Conservation (phyloP, 1,139 yeast genomes). For the Groenewaldozyma auringiensis region DNA sequence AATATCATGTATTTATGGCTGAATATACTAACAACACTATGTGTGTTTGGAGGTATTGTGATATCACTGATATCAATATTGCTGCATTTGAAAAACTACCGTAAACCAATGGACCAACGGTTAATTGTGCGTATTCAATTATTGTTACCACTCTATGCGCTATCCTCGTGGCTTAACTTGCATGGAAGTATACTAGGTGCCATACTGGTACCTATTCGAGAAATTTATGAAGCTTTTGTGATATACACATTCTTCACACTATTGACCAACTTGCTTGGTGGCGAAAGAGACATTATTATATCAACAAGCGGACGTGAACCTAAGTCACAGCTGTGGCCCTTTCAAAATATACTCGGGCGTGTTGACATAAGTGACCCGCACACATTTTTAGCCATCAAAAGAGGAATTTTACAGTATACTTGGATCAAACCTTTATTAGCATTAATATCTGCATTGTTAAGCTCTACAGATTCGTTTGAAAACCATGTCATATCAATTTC, state of each 20-base stretch:
- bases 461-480: slow-evolving; percentile 41
- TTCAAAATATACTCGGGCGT: slow-evolving; percentile 47
- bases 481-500: slow-evolving; percentile 41
- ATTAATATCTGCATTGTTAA: slow-evolving; percentile 45
- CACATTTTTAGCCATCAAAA: slow-evolving; percentile 65
- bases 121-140: slow-evolving; percentile 71
- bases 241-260: slow-evolving; percentile 86
- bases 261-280: slow-evolving; percentile 79
- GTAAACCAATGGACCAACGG: slow-evolving; percentile 86
- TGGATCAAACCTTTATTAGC: slow-evolving; percentile 87
- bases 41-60: slow-evolving; percentile 30
- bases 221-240: slow-evolving; percentile 92
- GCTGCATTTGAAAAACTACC: slow-evolving; percentile 57
- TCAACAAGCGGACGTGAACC: slow-evolving; percentile 70
- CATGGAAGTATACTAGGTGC: slow-evolving; percentile 40
- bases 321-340: slow-evolving; percentile 51
- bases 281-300: slow-evolving; percentile 77
- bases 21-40: slow-evolving; percentile 11
- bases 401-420: slow-evolving; percentile 88
- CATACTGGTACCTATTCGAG: slow-evolving; percentile 69
- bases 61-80: slow-evolving; percentile 43
- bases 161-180: slow-evolving; percentile 51
- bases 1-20: slow-evolving; percentile 7
- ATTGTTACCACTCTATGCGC: slow-evolving; percentile 44
- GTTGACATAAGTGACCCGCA: slow-evolving; percentile 84